Evolutionary conservation across 495 filamentous ascomycete species (phyloP), one percentile per base, ranked within the genome.

Genomic region (Aspergillus funiculosus): DNA sequence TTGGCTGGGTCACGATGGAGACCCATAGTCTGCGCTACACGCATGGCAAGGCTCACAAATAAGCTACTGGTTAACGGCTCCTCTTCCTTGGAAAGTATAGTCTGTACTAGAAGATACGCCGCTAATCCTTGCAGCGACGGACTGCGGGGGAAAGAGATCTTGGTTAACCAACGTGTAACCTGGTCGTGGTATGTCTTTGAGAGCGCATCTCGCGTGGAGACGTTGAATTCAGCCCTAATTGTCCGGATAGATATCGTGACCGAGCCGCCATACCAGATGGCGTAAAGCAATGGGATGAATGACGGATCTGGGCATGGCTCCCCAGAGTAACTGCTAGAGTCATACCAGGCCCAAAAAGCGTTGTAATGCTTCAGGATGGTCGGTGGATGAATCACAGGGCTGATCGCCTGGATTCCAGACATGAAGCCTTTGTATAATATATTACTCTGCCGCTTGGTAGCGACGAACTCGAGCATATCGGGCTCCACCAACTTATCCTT

Each of bases 21-120:
- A 0, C 83, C 83, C 80, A 87, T 82, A 14, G 78, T 81, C 46
- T 86, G 82, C 0, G 82, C 83, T n/a, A 84, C 77, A 51, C 79
- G 71, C 52, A 83, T 73, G 7, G 74, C 72, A 7, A 80, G 62
- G 17, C 80, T 81, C 19, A 74, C 60, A 18, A 72, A 74, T 3
- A 72, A 49, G 54, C 70, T 74, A 47, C 68, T 74, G 5, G 68
- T 68, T 28, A 74, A 36, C 6, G 70, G 70, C 28, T 74, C 68
- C 51, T 74, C 70, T 22, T 74, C 70, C 22, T 72, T 72, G 1
- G 70, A 62, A 6, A 71, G 50, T 19, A 74, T 72, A 3, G 70
- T 74, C 46, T 71, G 69, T 8, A 69, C 64, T 15, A 74, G 57
- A 5, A 74, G 57, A 47, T 72, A 74, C 6, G 70, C 70, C 5